Conservation (phyloP, 148 eudicot genomes). For the Gaultheria prostrata region DNA sequence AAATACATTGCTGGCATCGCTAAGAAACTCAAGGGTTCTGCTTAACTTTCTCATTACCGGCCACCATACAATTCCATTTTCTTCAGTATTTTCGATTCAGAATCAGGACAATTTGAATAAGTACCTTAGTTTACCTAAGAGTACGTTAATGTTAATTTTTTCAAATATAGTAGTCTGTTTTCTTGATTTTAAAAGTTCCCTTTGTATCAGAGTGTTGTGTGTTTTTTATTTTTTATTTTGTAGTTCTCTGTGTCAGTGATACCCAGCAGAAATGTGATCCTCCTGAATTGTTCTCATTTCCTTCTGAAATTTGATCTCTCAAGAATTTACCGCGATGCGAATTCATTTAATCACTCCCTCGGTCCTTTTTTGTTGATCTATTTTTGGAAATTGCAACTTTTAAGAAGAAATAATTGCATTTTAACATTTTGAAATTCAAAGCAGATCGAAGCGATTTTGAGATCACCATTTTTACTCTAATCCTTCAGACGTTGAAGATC, state of each 20-base stretch:
- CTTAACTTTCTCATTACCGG: conserved; percentile 18
- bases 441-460: neutral
- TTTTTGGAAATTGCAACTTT: neutral
- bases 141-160: neutral
- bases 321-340: neutral
- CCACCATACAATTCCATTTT: neutral
- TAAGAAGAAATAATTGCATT: too few species aligned
- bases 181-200: neutral
- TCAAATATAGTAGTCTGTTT: neutral
- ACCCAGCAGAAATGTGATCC: neutral
- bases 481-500: too few species aligned
- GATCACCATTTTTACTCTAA: too few species aligned
- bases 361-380: neutral
- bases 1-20: conserved; percentile 59
- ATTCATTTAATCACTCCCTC: neutral
- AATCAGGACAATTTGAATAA: neutral
- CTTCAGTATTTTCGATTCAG: neutral
- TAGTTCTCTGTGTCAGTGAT: neutral
- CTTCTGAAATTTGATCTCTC: neutral
- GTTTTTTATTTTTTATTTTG: neutral
- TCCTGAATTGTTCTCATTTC: neutral
- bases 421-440: neutral
- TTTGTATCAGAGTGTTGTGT: neutral
- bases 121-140: neutral
- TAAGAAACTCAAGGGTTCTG: conserved; percentile 62